Evolutionary conservation across 2,329 filamentous ascomycete species (phyloP).

Genomic region (Nothophoma quercina): DNA sequence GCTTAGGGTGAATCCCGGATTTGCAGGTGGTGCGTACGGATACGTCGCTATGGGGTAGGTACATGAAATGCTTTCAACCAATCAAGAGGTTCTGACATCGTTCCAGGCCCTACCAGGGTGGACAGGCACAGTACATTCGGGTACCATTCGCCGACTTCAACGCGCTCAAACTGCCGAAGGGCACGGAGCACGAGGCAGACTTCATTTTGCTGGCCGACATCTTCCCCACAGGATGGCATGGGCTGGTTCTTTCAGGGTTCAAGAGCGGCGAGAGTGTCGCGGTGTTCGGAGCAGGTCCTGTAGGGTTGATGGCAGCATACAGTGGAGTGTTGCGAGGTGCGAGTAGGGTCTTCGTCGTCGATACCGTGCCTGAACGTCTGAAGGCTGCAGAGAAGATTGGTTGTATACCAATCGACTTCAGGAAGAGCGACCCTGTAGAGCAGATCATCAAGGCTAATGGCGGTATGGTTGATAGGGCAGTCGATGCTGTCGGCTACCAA

Average conservation of each 20-base stretch:
- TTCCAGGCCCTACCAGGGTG: conserved; percentile 60
- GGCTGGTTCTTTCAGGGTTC: conserved; percentile 65
- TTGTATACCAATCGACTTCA: conserved; percentile 68
- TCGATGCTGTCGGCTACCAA: conserved; percentile 73
- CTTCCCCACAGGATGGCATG: conserved; percentile 64
- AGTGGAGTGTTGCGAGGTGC: conserved; percentile 68
- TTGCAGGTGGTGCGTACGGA: conserved; percentile 67
- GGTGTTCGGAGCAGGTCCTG: conserved; percentile 69
- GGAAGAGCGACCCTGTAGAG: conserved; percentile 65
- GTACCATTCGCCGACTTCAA: conserved; percentile 75
- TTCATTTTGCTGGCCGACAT: conserved; percentile 63
- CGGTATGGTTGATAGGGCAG: conserved; percentile 68
- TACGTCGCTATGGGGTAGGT: conserved; percentile 72
- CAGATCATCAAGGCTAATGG: conserved; percentile 67
- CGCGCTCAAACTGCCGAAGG: conserved; percentile 66
- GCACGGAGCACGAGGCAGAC: conserved; percentile 68
- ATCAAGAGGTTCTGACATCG: too few species aligned
- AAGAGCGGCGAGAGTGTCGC: conserved; percentile 68
- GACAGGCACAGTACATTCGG: conserved; percentile 69
- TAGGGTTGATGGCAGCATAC: conserved; percentile 72
- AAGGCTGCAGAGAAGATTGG: conserved; percentile 68
- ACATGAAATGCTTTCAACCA: too few species aligned
- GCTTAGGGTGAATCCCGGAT: conserved; percentile 62
- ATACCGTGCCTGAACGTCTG: conserved; percentile 67
- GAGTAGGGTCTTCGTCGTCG: conserved; percentile 68